Base-by-base conservation (phyloP, 2,329 filamentous ascomycete genomes). In the Fusarium sambucinum region DNA sequence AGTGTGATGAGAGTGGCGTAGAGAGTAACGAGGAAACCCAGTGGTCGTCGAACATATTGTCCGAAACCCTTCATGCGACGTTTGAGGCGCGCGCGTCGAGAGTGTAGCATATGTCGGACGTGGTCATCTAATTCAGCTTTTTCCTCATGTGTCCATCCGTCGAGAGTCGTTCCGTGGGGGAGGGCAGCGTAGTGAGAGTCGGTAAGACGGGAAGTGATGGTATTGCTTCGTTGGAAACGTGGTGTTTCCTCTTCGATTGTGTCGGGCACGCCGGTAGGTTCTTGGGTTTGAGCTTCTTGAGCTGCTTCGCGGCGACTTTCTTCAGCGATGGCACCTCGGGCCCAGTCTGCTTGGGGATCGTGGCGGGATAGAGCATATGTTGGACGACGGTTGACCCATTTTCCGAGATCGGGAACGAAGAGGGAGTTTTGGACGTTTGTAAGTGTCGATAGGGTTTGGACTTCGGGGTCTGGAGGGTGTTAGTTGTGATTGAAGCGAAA, bases 391-490 rank as follows among this genome's bases (percentile, higher is more conserved):
- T 96, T 96, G 50, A 96, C 72, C 71, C 88, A 89, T 60, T 84
- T 82, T 40, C 93, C 93, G n/a, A 96, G 83, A 68, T 94, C 90
- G 0, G 93, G 93, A 3, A 96, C 82, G 78, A 96, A 96, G 12
- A 97, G 87, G 0, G 93, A 96, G 76, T 97, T 97, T 74, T 96
- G 93, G 21, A 97, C 90, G 73, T 97, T 97, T 42, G 92, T 96
- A 12, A 96, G 85, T 16, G 92, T 95, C 0, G 92, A 93, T 5
- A 97, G 81, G 0, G 93, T 93, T 35, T 92, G 89, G 5, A 97
- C 89, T 80, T 96, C 92, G 41, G 93, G 92, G 73, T 96, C 93
- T 94, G 68, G 27, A 6, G 6, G 12, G 6, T 35, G 42, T 68
- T 59, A 65, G 59, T 44, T 13, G 16, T 10, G 27, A n/a, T 33